Conservation (phyloP, 2,329 filamentous ascomycete species). For the Periglandula ipomoeae region DNA sequence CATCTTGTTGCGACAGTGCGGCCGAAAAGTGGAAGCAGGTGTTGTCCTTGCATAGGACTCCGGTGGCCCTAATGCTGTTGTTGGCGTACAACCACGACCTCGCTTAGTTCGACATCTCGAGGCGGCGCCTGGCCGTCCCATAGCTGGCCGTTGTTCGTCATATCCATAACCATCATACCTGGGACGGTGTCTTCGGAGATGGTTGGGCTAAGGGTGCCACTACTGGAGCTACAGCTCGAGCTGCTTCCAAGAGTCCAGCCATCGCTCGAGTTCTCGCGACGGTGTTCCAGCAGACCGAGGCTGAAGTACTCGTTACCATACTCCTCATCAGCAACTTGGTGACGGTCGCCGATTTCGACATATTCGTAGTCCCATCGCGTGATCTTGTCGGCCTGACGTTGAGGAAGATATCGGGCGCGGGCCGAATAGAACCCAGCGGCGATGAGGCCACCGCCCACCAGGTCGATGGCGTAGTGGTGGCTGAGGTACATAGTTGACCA, state of each 20-base stretch:
- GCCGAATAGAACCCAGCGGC: slow-evolving; percentile 72
- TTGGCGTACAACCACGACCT: slow-evolving; percentile 35
- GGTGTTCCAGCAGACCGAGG: slow-evolving; percentile 34
- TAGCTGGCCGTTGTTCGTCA: slow-evolving; percentile 26
- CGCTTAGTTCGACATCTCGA: slow-evolving; percentile 35
- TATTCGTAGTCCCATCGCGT: slow-evolving; percentile 96
- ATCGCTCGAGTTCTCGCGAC: slow-evolving; percentile 54
- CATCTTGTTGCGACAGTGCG: neutral
- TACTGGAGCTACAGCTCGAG: slow-evolving; percentile 49
- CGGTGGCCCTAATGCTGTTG: slow-evolving; percentile 3
- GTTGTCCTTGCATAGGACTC: neutral
- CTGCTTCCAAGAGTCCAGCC: slow-evolving; percentile 87
- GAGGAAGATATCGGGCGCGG: slow-evolving; percentile 71
- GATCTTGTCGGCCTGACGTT: slow-evolving; percentile 72
- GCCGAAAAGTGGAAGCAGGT: neutral
- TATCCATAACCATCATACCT: slow-evolving; percentile 24
- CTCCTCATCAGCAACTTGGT: slow-evolving; percentile 35
- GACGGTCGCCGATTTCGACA: slow-evolving; percentile 67
- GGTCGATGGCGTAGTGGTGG: slow-evolving; percentile 92
- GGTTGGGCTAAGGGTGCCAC: slow-evolving; percentile 40
- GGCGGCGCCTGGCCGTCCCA: slow-evolving; percentile 29
- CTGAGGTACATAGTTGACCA: slow-evolving; percentile 98
- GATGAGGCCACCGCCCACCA: slow-evolving; percentile 75
- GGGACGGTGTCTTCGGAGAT: slow-evolving; percentile 34
- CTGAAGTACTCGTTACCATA: slow-evolving; percentile 36